Base-by-base conservation (phyloP, 2,329 filamentous ascomycete genomes). In the Verticillium albo-atrum region DNA sequence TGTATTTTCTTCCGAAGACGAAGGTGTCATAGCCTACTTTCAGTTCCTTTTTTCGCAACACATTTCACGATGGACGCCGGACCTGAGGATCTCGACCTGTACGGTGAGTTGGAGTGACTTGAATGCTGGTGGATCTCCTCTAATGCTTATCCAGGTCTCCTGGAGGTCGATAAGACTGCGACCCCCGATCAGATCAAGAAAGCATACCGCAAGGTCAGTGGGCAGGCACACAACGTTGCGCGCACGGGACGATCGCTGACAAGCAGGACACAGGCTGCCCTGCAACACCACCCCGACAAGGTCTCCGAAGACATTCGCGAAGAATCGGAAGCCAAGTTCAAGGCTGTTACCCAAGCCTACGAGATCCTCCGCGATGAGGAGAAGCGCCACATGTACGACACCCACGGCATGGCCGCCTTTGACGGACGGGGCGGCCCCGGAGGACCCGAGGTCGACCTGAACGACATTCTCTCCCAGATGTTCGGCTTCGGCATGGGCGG, bases 281-380 rank as follows among this genome's bases (percentile, higher is more conserved):
- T 97, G 58, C 85, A 87, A 72, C 90, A 92, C 71, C 95, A 99
- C 71, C 95, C 95, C 54, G 95, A 99, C 79, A 99, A 99, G 79
- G 95, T 96, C 60, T 82, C 92, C 67, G 91, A 94, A 75, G 87
- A 90, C 28, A 87, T 93, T 71, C 89, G 94, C 67, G 88, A 88
- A 71, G 90, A 89, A 66, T 92, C 95, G 62, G 95, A 98, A 74
- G 82, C 88, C 71, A 92, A 89, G 71, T 99, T 99, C 87, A 99
- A 99, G 79, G 81, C 88, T 58, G 89, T 96, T 60, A 93, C 90
- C 61, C 89, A 96, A 77, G 95, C 95, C 67, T 99, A 99, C 81
- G 95, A 99, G 73, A 98, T 99, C 72, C 91, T 99, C 59, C 89
- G 87, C 77, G 94, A 99, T 81, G 94, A 98, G 64, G 87, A 98